phyloP scores from a whole-genome alignment of 345 rosid genomes.

The Brassica incana region DNA sequence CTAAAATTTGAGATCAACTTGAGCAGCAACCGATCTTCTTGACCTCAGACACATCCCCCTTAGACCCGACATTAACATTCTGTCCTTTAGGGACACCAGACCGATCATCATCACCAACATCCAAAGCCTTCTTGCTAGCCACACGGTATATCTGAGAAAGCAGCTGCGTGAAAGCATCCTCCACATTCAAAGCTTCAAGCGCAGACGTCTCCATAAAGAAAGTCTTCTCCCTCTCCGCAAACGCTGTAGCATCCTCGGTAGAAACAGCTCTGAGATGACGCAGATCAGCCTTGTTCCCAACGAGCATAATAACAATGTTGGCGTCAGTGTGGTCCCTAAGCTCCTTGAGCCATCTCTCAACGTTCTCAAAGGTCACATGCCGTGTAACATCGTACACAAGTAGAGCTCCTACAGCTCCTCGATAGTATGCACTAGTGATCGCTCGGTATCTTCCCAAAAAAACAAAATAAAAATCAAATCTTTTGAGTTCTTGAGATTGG shows the following conservation, averaged over 20 bases:
- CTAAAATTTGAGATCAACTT: not conserved
- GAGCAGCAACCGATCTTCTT: not conserved
- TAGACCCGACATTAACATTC: not conserved
- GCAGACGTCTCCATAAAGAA: not conserved
- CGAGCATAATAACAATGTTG: not conserved
- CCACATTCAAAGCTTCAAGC: not conserved
- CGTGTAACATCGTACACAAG: not conserved
- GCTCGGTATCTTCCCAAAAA: not conserved
- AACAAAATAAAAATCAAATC: not conserved
- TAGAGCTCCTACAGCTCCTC: not conserved
- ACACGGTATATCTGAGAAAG: not conserved
- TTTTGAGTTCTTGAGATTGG: not conserved
- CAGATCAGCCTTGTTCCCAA: not conserved
- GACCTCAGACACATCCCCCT: not conserved
- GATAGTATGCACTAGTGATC: not conserved
- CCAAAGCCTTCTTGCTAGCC: not conserved
- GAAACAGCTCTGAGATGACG: not conserved
- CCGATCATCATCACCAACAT: not conserved
- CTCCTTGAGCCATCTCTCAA: not conserved
- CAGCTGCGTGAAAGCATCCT: not conserved
- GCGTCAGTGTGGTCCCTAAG: not conserved
- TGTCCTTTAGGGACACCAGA: not conserved
- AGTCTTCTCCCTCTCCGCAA: not conserved
- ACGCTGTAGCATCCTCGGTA: not conserved
- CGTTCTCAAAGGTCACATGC: not conserved